Conservation (phyloP, 169 alveolate species). For the Plasmodium vinckei region DNA sequence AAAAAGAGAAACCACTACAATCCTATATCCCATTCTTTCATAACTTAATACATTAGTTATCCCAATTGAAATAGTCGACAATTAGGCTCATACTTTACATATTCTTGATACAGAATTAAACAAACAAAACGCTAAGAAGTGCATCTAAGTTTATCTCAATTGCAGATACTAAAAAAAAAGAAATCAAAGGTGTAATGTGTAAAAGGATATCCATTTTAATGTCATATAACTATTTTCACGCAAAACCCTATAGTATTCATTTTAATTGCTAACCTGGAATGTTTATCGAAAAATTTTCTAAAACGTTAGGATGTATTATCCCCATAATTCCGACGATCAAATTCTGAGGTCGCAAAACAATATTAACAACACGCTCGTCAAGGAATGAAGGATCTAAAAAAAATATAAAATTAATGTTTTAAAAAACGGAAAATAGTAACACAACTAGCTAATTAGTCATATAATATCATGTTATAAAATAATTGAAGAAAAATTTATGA, state of each 20-base stretch:
- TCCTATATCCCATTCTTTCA: too few relatives aligned
- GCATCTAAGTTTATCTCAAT: conserved; percentile 53
- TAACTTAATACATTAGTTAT: too few relatives aligned
- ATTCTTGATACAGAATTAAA: too few relatives aligned
- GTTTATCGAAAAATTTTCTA: conserved; percentile 86
- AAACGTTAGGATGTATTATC: conserved; percentile 95
- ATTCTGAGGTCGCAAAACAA: conserved; percentile 40
- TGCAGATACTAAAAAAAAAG: conserved; percentile 29
- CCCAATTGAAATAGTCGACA: too few relatives aligned
- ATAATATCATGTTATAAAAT: too few relatives aligned
- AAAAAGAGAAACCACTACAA: neutral
- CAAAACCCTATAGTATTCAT: neutral
- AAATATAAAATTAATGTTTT: neutral
- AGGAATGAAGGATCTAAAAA: conserved; percentile 59
- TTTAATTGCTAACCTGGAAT: conserved; percentile 37
- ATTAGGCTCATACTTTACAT: too few relatives aligned
- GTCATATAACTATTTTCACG: neutral
- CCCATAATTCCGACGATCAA: conserved; percentile 93
- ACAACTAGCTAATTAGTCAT: too few relatives aligned
- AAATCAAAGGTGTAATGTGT: neutral
- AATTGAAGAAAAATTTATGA: too few relatives aligned
- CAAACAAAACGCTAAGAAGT: conserved; percentile 14
- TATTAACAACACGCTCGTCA: conserved; percentile 62
- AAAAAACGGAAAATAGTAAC: neutral
- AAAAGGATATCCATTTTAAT: neutral